These are phyloP conservation scores for Nitzschia sp. DNA, from an alignment of 108 stramenopile species.

Conservation along the genomic window DNA sequence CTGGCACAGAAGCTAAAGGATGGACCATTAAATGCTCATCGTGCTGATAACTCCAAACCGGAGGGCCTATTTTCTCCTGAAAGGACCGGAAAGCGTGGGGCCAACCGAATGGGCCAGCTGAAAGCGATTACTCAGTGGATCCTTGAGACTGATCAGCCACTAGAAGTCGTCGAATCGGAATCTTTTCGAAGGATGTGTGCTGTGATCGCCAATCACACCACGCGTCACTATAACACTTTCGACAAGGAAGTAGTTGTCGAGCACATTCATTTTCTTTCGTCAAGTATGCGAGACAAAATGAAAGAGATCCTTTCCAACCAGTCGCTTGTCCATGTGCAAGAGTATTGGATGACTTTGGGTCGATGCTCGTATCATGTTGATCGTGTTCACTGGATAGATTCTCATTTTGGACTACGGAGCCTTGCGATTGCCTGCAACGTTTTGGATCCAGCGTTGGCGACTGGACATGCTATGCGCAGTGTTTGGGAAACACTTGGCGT, in stretches of 20 bases:
- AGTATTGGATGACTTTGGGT: neutral
- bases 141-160: constrained; percentile 10
- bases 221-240: neutral
- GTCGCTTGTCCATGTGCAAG: constrained; percentile 7
- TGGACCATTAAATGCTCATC: too few relatives aligned
- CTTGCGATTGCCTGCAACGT: neutral
- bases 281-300: neutral
- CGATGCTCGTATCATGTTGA: neutral
- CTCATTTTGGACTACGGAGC: neutral
- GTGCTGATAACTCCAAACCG: too few relatives aligned
- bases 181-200: constrained; percentile 11
- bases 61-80: too few relatives aligned
- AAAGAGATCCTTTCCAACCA: neutral
- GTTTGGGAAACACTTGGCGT: neutral
- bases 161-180: constrained; percentile 1
- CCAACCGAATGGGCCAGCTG: neutral
- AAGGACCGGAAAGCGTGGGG: neutral
- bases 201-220: neutral
- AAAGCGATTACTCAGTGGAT: constrained; percentile 17
- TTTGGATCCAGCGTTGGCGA: neutral
- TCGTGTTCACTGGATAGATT: constrained; percentile 4
- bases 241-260: neutral
- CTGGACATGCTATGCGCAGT: neutral
- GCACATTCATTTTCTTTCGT: neutral
- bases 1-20: neutral